phyloP scores from a whole-genome alignment of 163 green algal genomes.

The Chlorella variabilis region DNA sequence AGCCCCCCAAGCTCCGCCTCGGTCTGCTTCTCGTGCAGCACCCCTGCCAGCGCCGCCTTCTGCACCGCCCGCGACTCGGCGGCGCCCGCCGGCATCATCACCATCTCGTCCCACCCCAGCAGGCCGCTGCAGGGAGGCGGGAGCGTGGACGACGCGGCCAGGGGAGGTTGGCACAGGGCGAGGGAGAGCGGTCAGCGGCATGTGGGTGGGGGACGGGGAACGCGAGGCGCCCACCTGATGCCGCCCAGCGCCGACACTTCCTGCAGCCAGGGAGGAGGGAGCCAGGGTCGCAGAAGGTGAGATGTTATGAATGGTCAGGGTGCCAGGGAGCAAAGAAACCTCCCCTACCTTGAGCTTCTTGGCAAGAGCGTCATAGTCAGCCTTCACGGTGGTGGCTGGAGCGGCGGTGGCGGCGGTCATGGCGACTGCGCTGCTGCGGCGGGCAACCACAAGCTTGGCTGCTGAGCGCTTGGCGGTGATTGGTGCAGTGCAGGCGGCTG shows the following conservation, averaged over 20 bases:
- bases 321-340: too few relatives aligned
- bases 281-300: too few relatives aligned
- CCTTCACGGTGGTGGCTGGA: background rate
- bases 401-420: background rate
- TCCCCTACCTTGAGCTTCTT: constrained; percentile 24
- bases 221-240: background rate
- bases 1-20: constrained; percentile 65
- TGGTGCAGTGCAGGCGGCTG: background rate
- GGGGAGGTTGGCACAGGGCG: too few relatives aligned
- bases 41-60: constrained; percentile 73
- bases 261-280: background rate
- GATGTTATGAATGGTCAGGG: too few relatives aligned
- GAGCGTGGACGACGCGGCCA: too few relatives aligned
- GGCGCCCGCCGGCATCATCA: constrained; percentile 68
- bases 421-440: background rate
- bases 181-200: too few relatives aligned
- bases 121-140: constrained; percentile 44
- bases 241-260: constrained; percentile 13
- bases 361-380: constrained; percentile 29
- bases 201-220: too few relatives aligned
- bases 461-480: background rate
- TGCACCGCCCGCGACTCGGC: constrained; percentile 56
- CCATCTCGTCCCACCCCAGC: constrained; percentile 86
- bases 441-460: background rate
- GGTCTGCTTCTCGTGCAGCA: constrained; percentile 73